Evolutionary conservation across 768 basidiomycete genomes (phyloP).

Genomic region (Sutorius australiensis): DNA sequence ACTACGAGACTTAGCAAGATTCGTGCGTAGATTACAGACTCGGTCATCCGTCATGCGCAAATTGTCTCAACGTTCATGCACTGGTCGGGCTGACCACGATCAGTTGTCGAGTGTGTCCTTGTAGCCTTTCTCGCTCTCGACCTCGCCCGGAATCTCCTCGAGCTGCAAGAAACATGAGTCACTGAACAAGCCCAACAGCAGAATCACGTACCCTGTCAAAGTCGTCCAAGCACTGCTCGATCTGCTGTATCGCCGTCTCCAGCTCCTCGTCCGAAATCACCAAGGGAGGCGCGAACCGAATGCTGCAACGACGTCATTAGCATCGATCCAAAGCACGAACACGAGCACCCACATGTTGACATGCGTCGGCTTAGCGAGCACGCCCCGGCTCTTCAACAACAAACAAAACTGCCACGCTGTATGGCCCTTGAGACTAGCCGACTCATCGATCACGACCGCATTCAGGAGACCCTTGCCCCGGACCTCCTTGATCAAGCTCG

Average conservation of each 20-base stretch:
- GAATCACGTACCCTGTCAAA: conserved; percentile 62
- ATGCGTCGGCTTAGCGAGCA: conserved; percentile 96
- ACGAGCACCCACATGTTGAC: conserved; percentile 72
- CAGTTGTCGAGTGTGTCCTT: conserved; percentile 33
- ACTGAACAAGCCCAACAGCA: not conserved
- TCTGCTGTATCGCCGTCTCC: conserved; percentile 66
- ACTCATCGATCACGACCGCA: conserved; percentile 90
- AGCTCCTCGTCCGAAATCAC: conserved; percentile 91
- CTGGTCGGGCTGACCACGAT: not conserved
- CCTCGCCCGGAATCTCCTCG: conserved; percentile 62
- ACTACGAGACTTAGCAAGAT: not conserved
- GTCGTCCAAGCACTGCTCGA: conserved; percentile 73
- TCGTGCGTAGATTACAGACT: not conserved
- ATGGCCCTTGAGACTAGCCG: conserved; percentile 66
- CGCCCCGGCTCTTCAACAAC: conserved; percentile 83
- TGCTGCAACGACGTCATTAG: conserved; percentile 42
- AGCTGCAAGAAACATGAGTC: conserved; percentile 30
- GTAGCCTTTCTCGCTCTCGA: conserved; percentile 57
- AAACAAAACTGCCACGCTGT: conserved; percentile 97
- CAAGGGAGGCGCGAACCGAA: conserved; percentile 94
- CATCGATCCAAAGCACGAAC: not conserved
- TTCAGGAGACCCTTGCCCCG: conserved; percentile 88
- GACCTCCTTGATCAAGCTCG: conserved; percentile 72
- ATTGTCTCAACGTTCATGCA: not conserved
- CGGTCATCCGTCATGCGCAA: not conserved